Conservation (phyloP, 768 basidiomycete genomes). For the Fomitopsis pulvina region DNA sequence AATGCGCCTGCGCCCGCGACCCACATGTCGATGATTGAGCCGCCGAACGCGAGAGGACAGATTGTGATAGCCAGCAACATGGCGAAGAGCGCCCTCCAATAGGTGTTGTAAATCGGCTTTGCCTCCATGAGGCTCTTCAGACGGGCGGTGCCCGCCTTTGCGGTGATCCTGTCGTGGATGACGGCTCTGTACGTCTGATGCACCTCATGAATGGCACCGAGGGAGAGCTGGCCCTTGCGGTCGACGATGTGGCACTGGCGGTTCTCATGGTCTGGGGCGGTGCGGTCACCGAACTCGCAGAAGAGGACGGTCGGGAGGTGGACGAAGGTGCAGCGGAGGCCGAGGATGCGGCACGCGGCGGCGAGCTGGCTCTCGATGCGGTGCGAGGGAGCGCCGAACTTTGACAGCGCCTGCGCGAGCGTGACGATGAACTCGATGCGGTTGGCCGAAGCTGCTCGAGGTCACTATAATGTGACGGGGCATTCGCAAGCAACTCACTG, state of each 20-base stretch:
- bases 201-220: constrained; percentile 78
- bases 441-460: constrained; percentile 74
- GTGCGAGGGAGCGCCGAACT: constrained; percentile 86
- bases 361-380: constrained; percentile 87
- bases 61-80: constrained; percentile 69
- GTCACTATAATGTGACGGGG: constrained; percentile 9
- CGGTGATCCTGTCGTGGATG: constrained; percentile 85
- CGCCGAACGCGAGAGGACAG: constrained; percentile 82
- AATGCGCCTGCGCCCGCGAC: constrained; percentile 63
- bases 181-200: constrained; percentile 81
- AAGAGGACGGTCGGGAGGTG: constrained; percentile 75
- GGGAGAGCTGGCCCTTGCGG: constrained; percentile 62
- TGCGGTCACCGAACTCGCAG: constrained; percentile 80
- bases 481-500: constrained; percentile 33
- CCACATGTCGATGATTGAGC: constrained; percentile 78
- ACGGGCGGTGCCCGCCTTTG: constrained; percentile 58
- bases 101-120: constrained; percentile 55
- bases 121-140: constrained; percentile 58
- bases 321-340: constrained; percentile 85
- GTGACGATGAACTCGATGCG: constrained; percentile 83
- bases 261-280: constrained; percentile 79
- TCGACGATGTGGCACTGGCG: constrained; percentile 60
- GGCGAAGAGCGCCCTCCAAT: constrained; percentile 58
- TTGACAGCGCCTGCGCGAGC: constrained; percentile 82
- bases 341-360: constrained; percentile 83